A percentile compares a stretch with the other conserved stretches of the same genome.
These are phyloP conservation scores for Castanospermum australe DNA, from an alignment of 306 rosid genomes.

Conservation along the genomic window DNA sequence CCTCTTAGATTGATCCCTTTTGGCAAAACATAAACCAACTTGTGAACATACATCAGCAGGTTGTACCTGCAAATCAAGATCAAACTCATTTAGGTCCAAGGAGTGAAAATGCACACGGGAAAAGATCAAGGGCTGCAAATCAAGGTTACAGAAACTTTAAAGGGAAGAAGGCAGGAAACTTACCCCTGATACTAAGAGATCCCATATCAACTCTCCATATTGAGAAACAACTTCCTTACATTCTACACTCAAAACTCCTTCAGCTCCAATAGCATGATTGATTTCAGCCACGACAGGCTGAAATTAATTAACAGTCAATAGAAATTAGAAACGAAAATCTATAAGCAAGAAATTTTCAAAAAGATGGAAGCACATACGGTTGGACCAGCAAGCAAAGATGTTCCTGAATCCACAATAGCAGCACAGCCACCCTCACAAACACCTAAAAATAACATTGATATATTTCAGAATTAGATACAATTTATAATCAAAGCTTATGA, in stretches of 20 bases:
- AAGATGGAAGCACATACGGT: slow-evolving; percentile 54
- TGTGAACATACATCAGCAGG: slow-evolving; percentile 59
- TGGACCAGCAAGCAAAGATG: slow-evolving; percentile 89
- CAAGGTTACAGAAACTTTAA: not conserved
- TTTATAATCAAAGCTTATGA: slow-evolving; percentile 7
- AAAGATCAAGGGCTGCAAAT: not conserved
- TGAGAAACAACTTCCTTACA: slow-evolving; percentile 74
- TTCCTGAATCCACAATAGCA: slow-evolving; percentile 88
- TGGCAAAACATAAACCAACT: slow-evolving; percentile 55
- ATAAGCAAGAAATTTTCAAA: not conserved
- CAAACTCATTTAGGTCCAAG: slow-evolving; percentile 6
- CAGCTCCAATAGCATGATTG: slow-evolving; percentile 92
- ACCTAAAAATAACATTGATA: slow-evolving; percentile 46
- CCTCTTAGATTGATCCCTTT: slow-evolving; percentile 45
- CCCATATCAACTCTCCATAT: slow-evolving; percentile 86
- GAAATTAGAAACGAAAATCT: not conserved
- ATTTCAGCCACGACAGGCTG: slow-evolving; percentile 74
- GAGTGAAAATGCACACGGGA: not conserved
- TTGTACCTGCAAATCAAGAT: slow-evolving; percentile 52
- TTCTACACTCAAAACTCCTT: slow-evolving; percentile 77
- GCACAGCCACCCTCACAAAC: slow-evolving; percentile 76
- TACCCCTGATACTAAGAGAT: slow-evolving; percentile 78
- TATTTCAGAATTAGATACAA: slow-evolving; percentile 8
- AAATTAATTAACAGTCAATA: slow-evolving; percentile 1
- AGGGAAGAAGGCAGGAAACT: slow-evolving; percentile 17